These are phyloP conservation scores for Neonothopanus nambi DNA, from an alignment of 1,284 basidiomycete genomes.

Conservation along the genomic window DNA sequence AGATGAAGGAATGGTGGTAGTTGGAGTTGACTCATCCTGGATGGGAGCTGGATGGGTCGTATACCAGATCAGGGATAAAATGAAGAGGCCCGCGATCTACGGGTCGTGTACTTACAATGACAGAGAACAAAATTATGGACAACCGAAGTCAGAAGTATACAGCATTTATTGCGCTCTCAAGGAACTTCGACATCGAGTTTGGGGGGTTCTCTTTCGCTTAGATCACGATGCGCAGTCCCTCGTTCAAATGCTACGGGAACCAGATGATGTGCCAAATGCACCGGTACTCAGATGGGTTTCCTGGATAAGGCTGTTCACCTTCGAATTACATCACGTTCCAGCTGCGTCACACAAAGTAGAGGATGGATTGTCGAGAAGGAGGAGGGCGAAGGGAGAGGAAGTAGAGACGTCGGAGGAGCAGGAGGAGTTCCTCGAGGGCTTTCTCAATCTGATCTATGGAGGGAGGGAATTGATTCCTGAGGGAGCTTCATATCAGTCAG, in stretches of 20 bases:
- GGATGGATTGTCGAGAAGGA: conserved; percentile 31
- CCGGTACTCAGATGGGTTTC: conserved; percentile 36
- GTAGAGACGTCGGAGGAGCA: conserved; percentile 21
- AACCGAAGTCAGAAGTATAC: conserved; percentile 39
- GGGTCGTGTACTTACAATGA: conserved; percentile 35
- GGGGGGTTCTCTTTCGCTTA: conserved; percentile 32
- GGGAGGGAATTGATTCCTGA: not conserved
- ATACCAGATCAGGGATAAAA: conserved; percentile 24
- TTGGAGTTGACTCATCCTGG: conserved; percentile 34
- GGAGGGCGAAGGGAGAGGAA: conserved; percentile 12
- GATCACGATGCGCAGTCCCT: conserved; percentile 37
- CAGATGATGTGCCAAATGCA: conserved; percentile 34
- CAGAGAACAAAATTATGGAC: conserved; percentile 34
- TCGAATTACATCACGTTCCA: conserved; percentile 31
- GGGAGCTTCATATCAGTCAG: not conserved
- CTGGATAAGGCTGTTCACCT: conserved; percentile 32
- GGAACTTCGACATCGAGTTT: conserved; percentile 28
- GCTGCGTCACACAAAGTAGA: conserved; percentile 25
- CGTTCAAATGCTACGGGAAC: conserved; percentile 33
- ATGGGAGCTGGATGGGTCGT: conserved; percentile 34
- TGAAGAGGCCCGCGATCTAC: conserved; percentile 27
- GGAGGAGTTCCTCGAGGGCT: conserved; percentile 20
- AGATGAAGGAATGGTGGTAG: conserved; percentile 29
- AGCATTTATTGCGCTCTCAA: conserved; percentile 35
- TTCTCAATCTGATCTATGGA: not conserved